Conservation (phyloP, 331 rosid species). For the Rhamnella rubrinervis region DNA sequence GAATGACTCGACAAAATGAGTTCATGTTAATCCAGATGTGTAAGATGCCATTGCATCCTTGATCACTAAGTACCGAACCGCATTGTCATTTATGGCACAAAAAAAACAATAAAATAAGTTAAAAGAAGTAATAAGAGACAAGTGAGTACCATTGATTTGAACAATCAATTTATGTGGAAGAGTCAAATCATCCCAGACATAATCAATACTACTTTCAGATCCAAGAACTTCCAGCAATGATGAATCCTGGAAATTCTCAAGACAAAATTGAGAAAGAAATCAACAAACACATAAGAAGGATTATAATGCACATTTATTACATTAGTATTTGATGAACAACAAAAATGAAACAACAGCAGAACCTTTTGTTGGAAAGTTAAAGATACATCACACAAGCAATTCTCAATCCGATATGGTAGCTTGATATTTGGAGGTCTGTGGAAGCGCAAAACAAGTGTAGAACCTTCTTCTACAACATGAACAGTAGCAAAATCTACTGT, state of each 20-base stretch:
- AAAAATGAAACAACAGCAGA: constrained; percentile 20
- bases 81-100: background rate
- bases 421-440: constrained; percentile 72
- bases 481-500: constrained; percentile 65
- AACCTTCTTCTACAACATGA: constrained; percentile 89
- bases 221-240: constrained; percentile 77
- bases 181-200: constrained; percentile 94
- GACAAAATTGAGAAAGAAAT: constrained; percentile 21
- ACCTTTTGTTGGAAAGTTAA: constrained; percentile 93
- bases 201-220: constrained; percentile 57
- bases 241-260: constrained; percentile 57
- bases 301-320: constrained; percentile 13
- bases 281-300: background rate
- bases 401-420: constrained; percentile 91
- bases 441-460: constrained; percentile 72
- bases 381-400: constrained; percentile 53
- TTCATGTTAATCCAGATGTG: background rate
- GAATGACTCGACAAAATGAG: too few species aligned
- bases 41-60: background rate
- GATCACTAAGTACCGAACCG: constrained; percentile 14
- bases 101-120: background rate
- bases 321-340: constrained; percentile 24
- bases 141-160: constrained; percentile 56
- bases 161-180: constrained; percentile 75
- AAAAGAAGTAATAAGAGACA: constrained; percentile 21